Evolutionary conservation across 192 early-diverging fungal species (phyloP).

Genomic region (Coemansia sp.): DNA sequence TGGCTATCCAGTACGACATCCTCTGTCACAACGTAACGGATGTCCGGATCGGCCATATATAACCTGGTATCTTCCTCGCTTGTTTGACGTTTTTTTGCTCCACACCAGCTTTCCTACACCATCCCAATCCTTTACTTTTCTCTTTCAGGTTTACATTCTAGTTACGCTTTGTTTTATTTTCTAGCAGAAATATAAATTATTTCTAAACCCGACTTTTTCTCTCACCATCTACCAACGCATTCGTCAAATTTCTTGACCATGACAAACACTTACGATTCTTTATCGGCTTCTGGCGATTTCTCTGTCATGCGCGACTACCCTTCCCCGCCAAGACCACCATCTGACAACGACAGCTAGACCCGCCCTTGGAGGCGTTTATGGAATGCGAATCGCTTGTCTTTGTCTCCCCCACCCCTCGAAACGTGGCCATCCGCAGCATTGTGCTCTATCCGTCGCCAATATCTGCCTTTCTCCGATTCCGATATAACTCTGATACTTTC

Average conservation of each 20-base stretch:
- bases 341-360: conserved; percentile 12
- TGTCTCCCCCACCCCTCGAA: neutral
- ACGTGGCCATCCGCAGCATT: neutral
- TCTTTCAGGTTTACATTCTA: neutral
- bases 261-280: neutral
- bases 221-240: too few species aligned
- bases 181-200: neutral
- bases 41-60: conserved; percentile 4
- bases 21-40: neutral
- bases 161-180: neutral
- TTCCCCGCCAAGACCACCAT: conserved; percentile 28
- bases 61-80: neutral
- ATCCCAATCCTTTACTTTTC: neutral
- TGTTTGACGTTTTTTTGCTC: neutral
- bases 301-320: conserved; percentile 34
- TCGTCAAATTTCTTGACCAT: neutral
- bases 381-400: neutral
- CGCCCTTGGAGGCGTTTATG: neutral
- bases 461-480: neutral
- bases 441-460: neutral
- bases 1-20: neutral
- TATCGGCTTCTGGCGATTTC: neutral
- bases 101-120: neutral
- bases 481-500: too few species aligned
- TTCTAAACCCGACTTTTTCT: neutral